Evolutionary conservation across 139 green algal species (phyloP), one percentile per base, ranked within the genome.

Genomic region (Pedinophyceae sp.): DNA sequence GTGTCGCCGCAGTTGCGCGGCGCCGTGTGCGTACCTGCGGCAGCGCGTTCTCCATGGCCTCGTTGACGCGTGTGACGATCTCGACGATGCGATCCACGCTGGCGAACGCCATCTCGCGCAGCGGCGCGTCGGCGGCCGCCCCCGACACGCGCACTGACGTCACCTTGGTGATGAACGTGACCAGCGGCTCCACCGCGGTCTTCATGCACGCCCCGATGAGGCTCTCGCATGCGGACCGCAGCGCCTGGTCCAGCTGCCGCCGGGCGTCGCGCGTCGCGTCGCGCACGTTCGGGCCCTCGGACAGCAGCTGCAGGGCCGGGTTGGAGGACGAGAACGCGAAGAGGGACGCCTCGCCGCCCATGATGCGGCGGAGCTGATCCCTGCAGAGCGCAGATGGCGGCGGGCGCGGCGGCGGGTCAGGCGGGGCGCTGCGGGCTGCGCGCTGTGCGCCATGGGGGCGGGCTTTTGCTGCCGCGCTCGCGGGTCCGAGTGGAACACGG

Each of bases 181-280:
- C 78, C 79, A 94, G 71, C 2, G 87, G 87, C 62, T 97, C 89
- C 28, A 97, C 83, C 3, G 71, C 73, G 39, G 81, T 58, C 70
- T 95, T 96, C 28, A 87, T 98, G 19, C 82, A 58, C 2, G 72
- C 71, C 86, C 97, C 93, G 76, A 97, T 97, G 68, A 89, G 85
- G 7, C 69, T 60, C 74, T 97, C 89, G 62, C 89, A 96, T 50
- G 62, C 71, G 10, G 59, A 53, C 76, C 94, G 95, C 34, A 97
- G 70, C 57, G 72, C 62, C 71, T 89, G 86, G 71, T 97, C 89
- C 55, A 97, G 70, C 58, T 95, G 84, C 69, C 90, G 89, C 65
- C 90, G 89, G 62, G 69, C 77, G 69, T 96, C 85, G 4, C 5
- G 51, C 19, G 4, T 34, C 18, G 28, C 15, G 30, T 19, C 16